Percentiles rank a stretch among this genome's conserved stretches.
These are phyloP conservation scores for Fusarium penzigii DNA, from an alignment of 2,329 filamentous ascomycete genomes.

Conservation along the genomic window DNA sequence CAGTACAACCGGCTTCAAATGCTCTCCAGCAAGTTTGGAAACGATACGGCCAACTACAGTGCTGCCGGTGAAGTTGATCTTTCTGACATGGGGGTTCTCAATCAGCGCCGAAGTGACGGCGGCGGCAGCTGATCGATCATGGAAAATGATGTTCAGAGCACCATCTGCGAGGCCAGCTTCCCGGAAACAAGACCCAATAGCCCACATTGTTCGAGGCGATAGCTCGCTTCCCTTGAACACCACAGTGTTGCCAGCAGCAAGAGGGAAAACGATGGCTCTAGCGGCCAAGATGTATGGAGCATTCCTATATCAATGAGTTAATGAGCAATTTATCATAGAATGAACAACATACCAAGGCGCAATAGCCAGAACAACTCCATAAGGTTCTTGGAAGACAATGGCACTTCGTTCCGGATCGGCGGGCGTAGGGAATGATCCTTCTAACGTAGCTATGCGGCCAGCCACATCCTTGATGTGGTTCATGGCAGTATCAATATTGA, in stretches of 20 bases:
- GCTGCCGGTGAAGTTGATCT: slow-evolving; percentile 85
- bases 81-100: slow-evolving; percentile 66
- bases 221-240: slow-evolving; percentile 73
- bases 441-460: slow-evolving; percentile 41
- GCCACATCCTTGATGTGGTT: slow-evolving; percentile 47
- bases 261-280: slow-evolving; percentile 59
- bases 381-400: slow-evolving; percentile 73
- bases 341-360: slow-evolving; percentile 68
- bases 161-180: slow-evolving; percentile 77
- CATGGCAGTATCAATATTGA: slow-evolving; percentile 40
- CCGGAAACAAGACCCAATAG: slow-evolving; percentile 63
- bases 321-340: not conserved
- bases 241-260: slow-evolving; percentile 77
- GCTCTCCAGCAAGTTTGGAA: slow-evolving; percentile 66
- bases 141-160: slow-evolving; percentile 71
- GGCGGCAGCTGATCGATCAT: slow-evolving; percentile 65
- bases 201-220: slow-evolving; percentile 64
- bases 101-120: slow-evolving; percentile 69
- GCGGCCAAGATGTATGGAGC: slow-evolving; percentile 56
- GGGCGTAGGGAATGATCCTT: slow-evolving; percentile 39
- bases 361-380: slow-evolving; percentile 76
- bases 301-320: slow-evolving; percentile 46
- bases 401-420: slow-evolving; percentile 43
- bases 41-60: slow-evolving; percentile 74
- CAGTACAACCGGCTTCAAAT: slow-evolving; percentile 77